Evolutionary conservation across 2,329 filamentous ascomycete genomes (phyloP).

Genomic region (Sarocladium oryzae): DNA sequence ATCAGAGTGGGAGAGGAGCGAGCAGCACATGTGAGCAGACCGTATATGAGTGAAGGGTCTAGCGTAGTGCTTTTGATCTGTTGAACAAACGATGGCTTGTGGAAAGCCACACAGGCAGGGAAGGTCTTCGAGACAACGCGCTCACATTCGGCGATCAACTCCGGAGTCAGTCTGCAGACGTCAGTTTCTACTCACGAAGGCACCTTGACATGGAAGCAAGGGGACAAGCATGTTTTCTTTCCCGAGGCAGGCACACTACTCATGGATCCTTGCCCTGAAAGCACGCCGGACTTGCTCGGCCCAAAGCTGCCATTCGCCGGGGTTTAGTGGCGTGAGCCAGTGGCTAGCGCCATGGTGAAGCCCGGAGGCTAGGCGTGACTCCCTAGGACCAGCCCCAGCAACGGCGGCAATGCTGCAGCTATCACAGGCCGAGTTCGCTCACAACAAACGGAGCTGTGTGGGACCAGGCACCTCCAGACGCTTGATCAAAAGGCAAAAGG

Average conservation of each 20-base stretch:
- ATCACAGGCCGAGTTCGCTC: background rate
- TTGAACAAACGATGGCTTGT: conserved; percentile 56
- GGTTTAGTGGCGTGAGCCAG: background rate
- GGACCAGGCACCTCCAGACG: background rate
- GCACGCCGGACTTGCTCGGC: background rate
- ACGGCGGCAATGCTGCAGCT: background rate
- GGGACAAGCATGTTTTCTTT: too few species aligned
- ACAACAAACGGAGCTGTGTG: background rate
- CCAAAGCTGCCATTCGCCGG: background rate
- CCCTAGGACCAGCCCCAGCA: background rate
- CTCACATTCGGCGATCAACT: conserved; percentile 53
- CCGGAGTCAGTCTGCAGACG: conserved; percentile 42
- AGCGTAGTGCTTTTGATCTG: conserved; percentile 51
- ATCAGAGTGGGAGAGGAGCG: conserved; percentile 50
- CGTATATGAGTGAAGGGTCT: conserved; percentile 51
- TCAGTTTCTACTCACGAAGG: conserved; percentile 20
- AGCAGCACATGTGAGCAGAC: conserved; percentile 50
- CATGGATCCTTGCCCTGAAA: background rate
- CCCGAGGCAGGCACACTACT: too few species aligned
- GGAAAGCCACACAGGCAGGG: conserved; percentile 55
- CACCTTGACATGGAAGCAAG: conserved; percentile 3
- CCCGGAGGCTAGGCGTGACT: background rate
- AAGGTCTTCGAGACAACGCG: conserved; percentile 55
- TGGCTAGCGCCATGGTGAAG: background rate
- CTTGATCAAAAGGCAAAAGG: background rate